Evolutionary conservation across 2,329 filamentous ascomycete genomes (phyloP).

Genomic region (Achaetomium macrosporum): DNA sequence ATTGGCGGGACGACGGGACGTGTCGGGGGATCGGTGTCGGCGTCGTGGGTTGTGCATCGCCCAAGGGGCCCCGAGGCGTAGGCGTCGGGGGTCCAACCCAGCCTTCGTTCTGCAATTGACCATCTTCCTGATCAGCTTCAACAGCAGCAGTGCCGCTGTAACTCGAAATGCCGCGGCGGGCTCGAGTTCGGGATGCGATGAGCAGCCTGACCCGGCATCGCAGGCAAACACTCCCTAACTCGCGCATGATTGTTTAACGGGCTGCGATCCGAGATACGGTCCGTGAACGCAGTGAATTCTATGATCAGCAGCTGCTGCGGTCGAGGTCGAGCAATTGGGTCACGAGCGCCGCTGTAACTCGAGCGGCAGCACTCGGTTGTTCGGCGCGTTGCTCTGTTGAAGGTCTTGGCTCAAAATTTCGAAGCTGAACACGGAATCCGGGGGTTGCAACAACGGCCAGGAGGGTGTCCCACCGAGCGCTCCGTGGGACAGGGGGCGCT

Average conservation of each 20-base stretch:
- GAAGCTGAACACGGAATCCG: too few relatives aligned
- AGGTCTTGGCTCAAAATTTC: too few relatives aligned
- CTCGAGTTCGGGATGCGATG: conserved; percentile 9
- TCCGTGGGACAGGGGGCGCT: too few relatives aligned
- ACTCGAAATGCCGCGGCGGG: conserved; percentile 9
- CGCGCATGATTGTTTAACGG: conserved; percentile 16
- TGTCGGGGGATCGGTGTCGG: not conserved
- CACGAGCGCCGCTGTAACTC: not conserved
- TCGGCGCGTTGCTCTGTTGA: too few relatives aligned
- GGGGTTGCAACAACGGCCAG: too few relatives aligned
- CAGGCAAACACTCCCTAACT: conserved; percentile 23
- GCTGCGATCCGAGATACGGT: not conserved
- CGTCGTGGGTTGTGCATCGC: not conserved
- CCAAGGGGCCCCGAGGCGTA: not conserved
- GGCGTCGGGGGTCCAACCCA: not conserved
- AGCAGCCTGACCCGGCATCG: conserved; percentile 21
- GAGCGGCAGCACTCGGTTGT: not conserved
- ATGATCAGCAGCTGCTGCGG: not conserved
- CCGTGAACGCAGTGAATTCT: not conserved
- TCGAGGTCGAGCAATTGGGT: not conserved
- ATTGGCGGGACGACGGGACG: not conserved
- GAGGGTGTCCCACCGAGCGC: too few relatives aligned
- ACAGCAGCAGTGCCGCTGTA: conserved; percentile 8
- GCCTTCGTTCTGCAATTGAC: not conserved
- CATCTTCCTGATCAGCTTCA: not conserved